Evolutionary conservation across 2,329 filamentous ascomycete species (phyloP), one percentile per base, ranked within the genome.

Genomic region (Colletotrichum musae): DNA sequence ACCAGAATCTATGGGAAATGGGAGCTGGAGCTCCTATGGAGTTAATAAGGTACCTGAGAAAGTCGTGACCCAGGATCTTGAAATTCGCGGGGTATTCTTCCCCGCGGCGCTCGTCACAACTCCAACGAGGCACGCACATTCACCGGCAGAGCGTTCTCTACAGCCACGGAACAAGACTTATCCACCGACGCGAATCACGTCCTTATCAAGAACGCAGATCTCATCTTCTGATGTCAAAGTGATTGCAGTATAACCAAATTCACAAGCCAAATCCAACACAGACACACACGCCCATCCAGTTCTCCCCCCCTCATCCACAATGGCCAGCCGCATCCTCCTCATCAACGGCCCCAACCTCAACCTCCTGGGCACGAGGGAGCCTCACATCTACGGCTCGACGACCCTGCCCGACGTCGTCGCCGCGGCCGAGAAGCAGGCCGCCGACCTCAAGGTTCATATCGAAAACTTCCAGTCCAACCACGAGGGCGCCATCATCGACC

Each of bases 341-440:
- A 89, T 94, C 83, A 94, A 94, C 80, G 92, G 93, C n/a, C 92
- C 92, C 39, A 95, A 95, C 79, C 90, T 95, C 74, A 94, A 94
- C 81, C 90, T 95, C 58, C 87, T 95, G 36, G 93, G 93, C 43
- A 91, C 88, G 13, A 87, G 93, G 24, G 92, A 95, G 78, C 92
- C 93, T 16, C 82, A 89, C 32, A 86, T 94, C 74, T 94, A 95
- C 82, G 93, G 93, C 76, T 85, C 83, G 70, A 90, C 89, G 0
- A 94, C 92, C 0, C 88, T 95, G 13, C 58, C 82, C 21, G 88
- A 93, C 72, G 86, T 95, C 16, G 84, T 89, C 54, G 68, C 78
- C 2, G 73, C 81, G 10, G 86, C 87, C 26, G 75, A 82, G 57
- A 70, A 80, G 0, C 88, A 91, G 70, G 88, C 88, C 39, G 56